A percentile compares a stretch with the other conserved stretches of the same genome.
phyloP scores from a whole-genome alignment of 1,139 yeast species.

The Protomyces lactucae-debilis region DNA sequence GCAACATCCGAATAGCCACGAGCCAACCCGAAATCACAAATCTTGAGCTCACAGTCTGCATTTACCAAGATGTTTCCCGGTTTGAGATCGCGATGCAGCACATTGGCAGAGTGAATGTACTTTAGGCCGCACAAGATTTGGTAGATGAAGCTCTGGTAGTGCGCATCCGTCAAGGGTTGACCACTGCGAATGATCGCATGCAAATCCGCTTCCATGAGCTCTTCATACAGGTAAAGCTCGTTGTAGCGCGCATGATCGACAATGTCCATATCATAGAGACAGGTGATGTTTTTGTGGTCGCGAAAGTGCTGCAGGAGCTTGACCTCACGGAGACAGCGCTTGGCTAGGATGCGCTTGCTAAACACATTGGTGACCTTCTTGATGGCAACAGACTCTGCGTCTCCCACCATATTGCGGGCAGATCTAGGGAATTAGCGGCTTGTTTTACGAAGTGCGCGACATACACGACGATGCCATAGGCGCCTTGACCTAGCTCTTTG shows the following conservation, averaged over 20 bases:
- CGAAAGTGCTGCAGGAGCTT: conserved; percentile 84
- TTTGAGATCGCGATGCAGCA: conserved; percentile 85
- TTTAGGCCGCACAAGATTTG: conserved; percentile 91
- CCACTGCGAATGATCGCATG: conserved; percentile 92
- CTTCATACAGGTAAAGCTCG: conserved; percentile 83
- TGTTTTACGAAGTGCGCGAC: conserved; percentile 37
- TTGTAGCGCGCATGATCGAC: conserved; percentile 80
- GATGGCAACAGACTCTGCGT: conserved; percentile 69
- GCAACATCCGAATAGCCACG: conserved; percentile 87
- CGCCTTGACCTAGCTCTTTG: conserved; percentile 93
- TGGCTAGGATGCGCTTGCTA: conserved; percentile 79
- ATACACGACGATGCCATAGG: conserved; percentile 78
- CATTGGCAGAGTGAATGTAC: conserved; percentile 93
- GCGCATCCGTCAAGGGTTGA: conserved; percentile 91
- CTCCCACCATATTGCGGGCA: conserved; percentile 70
- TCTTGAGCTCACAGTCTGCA: conserved; percentile 93
- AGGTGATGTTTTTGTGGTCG: conserved; percentile 88
- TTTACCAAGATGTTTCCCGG: conserved; percentile 91
- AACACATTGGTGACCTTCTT: conserved; percentile 91
- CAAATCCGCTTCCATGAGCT: conserved; percentile 88
- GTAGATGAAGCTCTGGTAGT: conserved; percentile 85
- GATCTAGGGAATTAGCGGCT: conserved; percentile 40
- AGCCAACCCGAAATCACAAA: conserved; percentile 95
- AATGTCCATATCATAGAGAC: conserved; percentile 87
- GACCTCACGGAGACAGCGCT: conserved; percentile 82